Base-by-base conservation (phyloP, 768 basidiomycete species). In the Jaapia argillacea region DNA sequence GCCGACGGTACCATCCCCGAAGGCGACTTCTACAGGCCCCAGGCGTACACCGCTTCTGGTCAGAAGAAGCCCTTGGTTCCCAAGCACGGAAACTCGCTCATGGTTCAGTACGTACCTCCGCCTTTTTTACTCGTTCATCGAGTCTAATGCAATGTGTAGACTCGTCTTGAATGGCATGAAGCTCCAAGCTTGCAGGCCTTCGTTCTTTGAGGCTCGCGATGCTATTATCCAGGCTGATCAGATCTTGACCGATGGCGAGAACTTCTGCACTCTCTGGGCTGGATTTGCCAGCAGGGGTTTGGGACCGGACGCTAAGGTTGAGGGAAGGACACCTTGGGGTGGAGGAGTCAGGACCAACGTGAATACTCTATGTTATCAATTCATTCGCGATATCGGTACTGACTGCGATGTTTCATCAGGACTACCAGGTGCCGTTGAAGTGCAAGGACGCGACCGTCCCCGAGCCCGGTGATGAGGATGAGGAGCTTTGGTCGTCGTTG, bases 81-180 rank as follows among this genome's bases (percentile, higher is more conserved):
- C 44, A 86, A 81, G 65, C 84, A 94, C 55, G 93, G 93, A 4
- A 98, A 98, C 68, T 79, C 93, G 21, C 69, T 97, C 43, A 67
- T 74, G 28, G 61, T 89, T 7, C 87, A 89, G 71, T n/a, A n/a
- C n/a, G n/a, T n/a, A n/a, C n/a, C n/a, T n/a, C n/a, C 71, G 52
- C 48, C 69, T 71, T n/a, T 42, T 35, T 41, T 24, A 31, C 27
- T 39, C 43, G 47, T 21, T 22, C 22, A 39, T 37, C 22, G 39
- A 21, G 28, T 18, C 27, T 43, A 20, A 43, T 6, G 41, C 59
- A n/a, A n/a, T n/a, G n/a, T n/a, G n/a, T n/a, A n/a, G n/a, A n/a
- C 79, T 97, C 36, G 82, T 96, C 35, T 43, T 98, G 23, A 81
- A 84, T 57, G 92, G 73, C 6, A 94, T 99, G 92, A 97, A 97